Base-by-base conservation (phyloP, 345 rosid genomes). In the Rhodamnia rubescens region DNA sequence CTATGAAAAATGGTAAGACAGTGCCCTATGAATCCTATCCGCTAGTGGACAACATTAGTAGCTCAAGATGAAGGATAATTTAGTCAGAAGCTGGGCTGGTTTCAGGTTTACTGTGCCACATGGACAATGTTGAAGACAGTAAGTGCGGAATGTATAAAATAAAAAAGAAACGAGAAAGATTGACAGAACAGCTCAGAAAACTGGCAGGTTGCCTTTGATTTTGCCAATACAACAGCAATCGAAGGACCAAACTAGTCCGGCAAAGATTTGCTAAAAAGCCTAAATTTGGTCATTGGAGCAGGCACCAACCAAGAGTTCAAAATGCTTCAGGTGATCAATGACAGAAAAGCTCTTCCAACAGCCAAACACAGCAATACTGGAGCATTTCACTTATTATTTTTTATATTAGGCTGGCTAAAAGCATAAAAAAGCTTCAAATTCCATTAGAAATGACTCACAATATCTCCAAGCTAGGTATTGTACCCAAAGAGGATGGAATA, bases 401-500 rank as follows among this genome's bases (percentile, higher is more conserved):
- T 58, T 9, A 22, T n/a, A 53, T 54, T 52, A 29, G 11, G 56
- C 29, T 24, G 18, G 44, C 16, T 16, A 82, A 88, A 86, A 78
- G 83, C 14, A 16, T 85, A 26, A 26, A 54, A 85, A 55, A 47
- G 53, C 14, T 50, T 53, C 32, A 7, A 52, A 74, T 21, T n/a
- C 26, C 47, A 26, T 78, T 69, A n/a, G 21, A 52, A 52, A 22
- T 53, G 57, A 93, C 98, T 95, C 92, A 96, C 98, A 96, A 85
- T n/a, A 88, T 89, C 91, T 92, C 85, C 90, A 96, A 89, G 89
- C 91, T 89, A 50, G 95, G 84, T 86, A 95, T 84, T 47, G 90
- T 88, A 90, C 98, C 98, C 75, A 95, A 91, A 24, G 95, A 89
- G 44, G 95, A 90, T 18, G 99, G 98, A 87, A 96, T 90, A 47